Conservation (phyloP, 2,329 filamentous ascomycete species). For the Penicillium sp. region DNA sequence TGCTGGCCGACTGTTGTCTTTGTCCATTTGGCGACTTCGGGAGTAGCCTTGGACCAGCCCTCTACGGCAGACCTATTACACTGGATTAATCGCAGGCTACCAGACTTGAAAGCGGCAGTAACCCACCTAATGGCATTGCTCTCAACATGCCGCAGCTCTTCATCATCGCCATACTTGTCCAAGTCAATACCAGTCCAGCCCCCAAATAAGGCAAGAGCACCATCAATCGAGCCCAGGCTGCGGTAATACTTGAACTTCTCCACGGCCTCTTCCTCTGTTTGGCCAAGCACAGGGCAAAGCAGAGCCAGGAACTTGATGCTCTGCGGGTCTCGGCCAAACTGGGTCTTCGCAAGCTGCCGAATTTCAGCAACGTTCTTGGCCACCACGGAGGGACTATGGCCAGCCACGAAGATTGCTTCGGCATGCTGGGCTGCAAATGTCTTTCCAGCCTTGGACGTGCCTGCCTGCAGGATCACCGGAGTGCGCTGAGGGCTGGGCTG, state of each 20-base stretch:
- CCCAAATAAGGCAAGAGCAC: conserved; percentile 69
- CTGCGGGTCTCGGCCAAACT: conserved; percentile 58
- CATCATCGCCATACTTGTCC: conserved; percentile 61
- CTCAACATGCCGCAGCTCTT: conserved; percentile 64
- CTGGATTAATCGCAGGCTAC: conserved; percentile 8
- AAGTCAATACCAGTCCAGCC: conserved; percentile 74
- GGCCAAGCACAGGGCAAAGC: conserved; percentile 65
- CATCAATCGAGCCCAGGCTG: conserved; percentile 64
- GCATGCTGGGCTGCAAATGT: conserved; percentile 69
- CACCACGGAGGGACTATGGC: conserved; percentile 63
- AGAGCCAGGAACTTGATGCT: conserved; percentile 69
- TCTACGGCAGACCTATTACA: conserved; percentile 51
- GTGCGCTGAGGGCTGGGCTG: conserved; percentile 69
- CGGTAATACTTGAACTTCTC: conserved; percentile 64
- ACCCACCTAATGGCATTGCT: conserved; percentile 59
- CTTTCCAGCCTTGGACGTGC: conserved; percentile 67
- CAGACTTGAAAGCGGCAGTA: conserved; percentile 9
- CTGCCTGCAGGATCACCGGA: conserved; percentile 69
- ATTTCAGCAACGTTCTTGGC: conserved; percentile 65
- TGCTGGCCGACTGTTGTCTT: conserved; percentile 69
- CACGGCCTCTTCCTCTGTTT: conserved; percentile 66
- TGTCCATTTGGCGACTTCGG: conserved; percentile 68
- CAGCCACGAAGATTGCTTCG: conserved; percentile 70
- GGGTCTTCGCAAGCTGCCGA: conserved; percentile 54
- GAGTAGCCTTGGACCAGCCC: conserved; percentile 56